Conservation (phyloP, 1,284 basidiomycete species). For the Austropuccinia psidii region DNA sequence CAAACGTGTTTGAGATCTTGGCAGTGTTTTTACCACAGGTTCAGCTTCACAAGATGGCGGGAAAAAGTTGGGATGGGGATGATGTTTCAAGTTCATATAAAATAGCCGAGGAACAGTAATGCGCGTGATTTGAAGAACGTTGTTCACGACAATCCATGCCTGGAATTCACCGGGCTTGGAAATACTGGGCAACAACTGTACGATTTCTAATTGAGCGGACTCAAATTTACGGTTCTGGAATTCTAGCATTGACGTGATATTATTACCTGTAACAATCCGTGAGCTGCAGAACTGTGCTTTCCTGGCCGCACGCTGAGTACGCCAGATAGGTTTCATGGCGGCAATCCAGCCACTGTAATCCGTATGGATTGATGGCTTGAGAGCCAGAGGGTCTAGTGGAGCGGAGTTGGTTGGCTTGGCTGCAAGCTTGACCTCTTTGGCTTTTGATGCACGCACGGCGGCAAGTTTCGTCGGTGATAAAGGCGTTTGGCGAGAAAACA, state of each 20-base stretch:
- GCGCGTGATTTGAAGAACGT: constrained; percentile 67
- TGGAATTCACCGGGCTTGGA: constrained; percentile 73
- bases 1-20: constrained; percentile 65
- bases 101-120: constrained; percentile 83
- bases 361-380: constrained; percentile 44
- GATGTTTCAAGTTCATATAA: constrained; percentile 77
- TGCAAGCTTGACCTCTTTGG: constrained; percentile 45
- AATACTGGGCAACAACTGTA: constrained; percentile 71
- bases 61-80: constrained; percentile 60
- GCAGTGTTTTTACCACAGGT: constrained; percentile 68
- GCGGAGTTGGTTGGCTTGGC: constrained; percentile 40
- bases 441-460: constrained; percentile 23
- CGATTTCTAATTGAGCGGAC: constrained; percentile 65
- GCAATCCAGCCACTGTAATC: constrained; percentile 75
- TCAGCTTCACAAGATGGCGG: constrained; percentile 61
- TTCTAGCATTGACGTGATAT: constrained; percentile 63
- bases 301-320: constrained; percentile 51
- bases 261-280: no score
- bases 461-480: constrained; percentile 38
- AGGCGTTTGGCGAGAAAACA: constrained; percentile 60
- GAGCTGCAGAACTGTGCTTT: constrained; percentile 34
- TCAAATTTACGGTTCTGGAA: constrained; percentile 60
- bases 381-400: constrained; percentile 37
- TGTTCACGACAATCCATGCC: constrained; percentile 80
- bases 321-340: constrained; percentile 75